Evolutionary conservation across 179 eudicot species (phyloP), one percentile per base, ranked within the genome.

Genomic region (Carnegiea gigantea): DNA sequence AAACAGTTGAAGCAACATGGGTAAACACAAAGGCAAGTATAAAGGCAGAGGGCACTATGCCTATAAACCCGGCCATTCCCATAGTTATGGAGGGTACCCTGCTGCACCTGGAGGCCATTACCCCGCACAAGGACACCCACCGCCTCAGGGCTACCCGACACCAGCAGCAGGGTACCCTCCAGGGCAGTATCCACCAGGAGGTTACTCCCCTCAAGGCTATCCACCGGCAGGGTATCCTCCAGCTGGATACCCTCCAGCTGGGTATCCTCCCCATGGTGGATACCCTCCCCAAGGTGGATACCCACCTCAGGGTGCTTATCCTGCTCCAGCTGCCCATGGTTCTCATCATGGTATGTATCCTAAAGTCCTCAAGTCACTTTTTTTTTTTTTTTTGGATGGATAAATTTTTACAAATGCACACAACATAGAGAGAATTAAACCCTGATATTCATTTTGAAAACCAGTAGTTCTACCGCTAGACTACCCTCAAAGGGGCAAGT

Each of bases 21-120:
- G 92, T 70, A 92, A 92, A 67, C 92, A 92, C 70, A 86, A 88
- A 23, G 92, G 90, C 87, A 77, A 83, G 14, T 88, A 88, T 8
- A 81, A 87, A 17, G 87, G 84, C 76, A 87, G 77, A 79, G 94
- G 92, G 49, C 78, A 87, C 26, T 83, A 87, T 71, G 84, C 91
- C 33, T 81, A 83, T 82, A 77, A 76, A 28, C 64, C 83, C 73
- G 85, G 87, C 53, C 54, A 78, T 54, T 78, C 78, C 57, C 79
- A 82, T n/a, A 79, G 77, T 57, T 80, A 78, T 6, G 88, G 84
- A 30, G 91, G 90, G 6, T 81, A 89, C 80, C 86, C 88, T 12
- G 87, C 88, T 48, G 53, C 53, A 53, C 28, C 67, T 6, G 67
- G 71, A 3, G 81, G 79, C 46, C 87, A 83, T n/a, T 80, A 76